phyloP scores from a whole-genome alignment of 495 filamentous ascomycete genomes.

The Pyronema domesticum region DNA sequence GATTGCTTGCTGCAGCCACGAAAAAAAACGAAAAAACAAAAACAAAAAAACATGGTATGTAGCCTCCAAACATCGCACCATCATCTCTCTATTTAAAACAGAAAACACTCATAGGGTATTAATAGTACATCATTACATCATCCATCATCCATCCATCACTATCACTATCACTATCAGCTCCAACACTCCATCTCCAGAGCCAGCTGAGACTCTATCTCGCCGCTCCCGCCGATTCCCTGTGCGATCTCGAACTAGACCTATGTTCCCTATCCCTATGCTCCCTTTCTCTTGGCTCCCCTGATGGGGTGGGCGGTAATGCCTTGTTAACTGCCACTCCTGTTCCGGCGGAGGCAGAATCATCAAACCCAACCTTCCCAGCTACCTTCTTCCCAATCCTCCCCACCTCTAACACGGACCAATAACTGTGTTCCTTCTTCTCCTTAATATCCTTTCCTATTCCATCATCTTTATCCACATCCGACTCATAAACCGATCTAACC shows the following conservation, averaged over 20 bases:
- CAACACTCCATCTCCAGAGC: background rate
- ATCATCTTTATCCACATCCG: slow-evolving; percentile 53
- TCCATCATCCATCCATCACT: too few relatives aligned
- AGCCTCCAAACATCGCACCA: too few relatives aligned
- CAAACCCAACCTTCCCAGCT: background rate
- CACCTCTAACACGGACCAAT: slow-evolving; percentile 84
- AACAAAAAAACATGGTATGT: too few relatives aligned
- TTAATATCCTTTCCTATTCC: slow-evolving; percentile 32
- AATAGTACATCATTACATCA: too few relatives aligned
- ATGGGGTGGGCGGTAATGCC: too few relatives aligned
- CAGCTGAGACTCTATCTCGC: background rate
- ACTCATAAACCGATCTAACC: slow-evolving; percentile 82
- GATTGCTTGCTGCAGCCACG: too few relatives aligned
- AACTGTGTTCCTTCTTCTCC: slow-evolving; percentile 67
- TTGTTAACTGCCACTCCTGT: background rate
- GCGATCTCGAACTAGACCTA: background rate
- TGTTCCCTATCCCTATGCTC: background rate
- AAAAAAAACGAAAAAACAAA: too few relatives aligned
- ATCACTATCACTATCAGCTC: background rate
- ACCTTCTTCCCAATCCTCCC: slow-evolving; percentile 43
- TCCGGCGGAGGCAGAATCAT: background rate
- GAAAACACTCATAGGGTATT: too few relatives aligned
- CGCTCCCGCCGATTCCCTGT: background rate
- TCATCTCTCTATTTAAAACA: too few relatives aligned
- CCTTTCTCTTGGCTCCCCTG: too few relatives aligned